These are phyloP conservation scores for Cyberlindnera maritima DNA, from an alignment of 805 yeast genomes.

Conservation along the genomic window DNA sequence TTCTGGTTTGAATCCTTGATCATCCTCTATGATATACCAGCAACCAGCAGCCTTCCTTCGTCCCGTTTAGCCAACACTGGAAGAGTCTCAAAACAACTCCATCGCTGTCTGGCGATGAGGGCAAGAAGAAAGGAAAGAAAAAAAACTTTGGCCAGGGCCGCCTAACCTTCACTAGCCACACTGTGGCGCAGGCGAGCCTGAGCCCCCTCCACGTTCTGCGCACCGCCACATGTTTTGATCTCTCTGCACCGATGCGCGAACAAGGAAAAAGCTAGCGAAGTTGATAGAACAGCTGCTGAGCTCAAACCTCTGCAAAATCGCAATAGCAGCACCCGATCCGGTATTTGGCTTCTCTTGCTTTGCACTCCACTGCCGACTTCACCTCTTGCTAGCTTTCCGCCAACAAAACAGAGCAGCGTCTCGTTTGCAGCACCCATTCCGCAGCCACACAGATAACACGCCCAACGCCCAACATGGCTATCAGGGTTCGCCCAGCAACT, in stretches of 20 bases:
- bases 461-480: constrained; percentile 19
- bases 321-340: background rate
- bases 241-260: background rate
- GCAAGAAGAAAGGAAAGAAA: background rate
- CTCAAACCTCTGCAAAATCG: too few species aligned
- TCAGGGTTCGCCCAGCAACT: constrained; percentile 33
- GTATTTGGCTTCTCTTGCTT: background rate
- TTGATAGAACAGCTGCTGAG: background rate
- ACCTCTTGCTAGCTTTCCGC: too few species aligned
- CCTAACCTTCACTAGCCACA: constrained; percentile 3
- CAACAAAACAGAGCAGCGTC: too few species aligned
- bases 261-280: background rate
- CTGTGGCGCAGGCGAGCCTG: background rate
- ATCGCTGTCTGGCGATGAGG: constrained; percentile 1
- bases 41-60: background rate
- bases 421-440: background rate
- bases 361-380: background rate
- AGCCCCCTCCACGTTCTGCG: background rate
- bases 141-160: background rate
- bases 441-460: background rate
- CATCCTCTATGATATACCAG: background rate
- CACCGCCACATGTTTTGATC: constrained; percentile 9
- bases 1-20: constrained; percentile 10
- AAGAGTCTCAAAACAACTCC: background rate
- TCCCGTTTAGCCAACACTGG: background rate